Evolutionary conservation across 352 stramenopile species (phyloP).

Genomic region (Globisporangium orthogonon): DNA sequence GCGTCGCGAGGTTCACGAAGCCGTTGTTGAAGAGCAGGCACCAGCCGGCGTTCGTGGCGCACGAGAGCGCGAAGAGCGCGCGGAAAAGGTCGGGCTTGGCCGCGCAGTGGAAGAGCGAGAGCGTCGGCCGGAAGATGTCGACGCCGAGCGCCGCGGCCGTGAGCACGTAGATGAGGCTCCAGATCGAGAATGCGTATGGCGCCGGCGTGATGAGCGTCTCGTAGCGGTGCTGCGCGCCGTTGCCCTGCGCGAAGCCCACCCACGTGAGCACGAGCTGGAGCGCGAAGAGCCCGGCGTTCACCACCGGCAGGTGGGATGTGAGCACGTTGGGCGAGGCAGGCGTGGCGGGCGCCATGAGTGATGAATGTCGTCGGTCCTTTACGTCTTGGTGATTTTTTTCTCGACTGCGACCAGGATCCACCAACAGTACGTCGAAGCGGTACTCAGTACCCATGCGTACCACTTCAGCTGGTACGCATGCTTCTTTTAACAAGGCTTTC

Average conservation of each 20-base stretch:
- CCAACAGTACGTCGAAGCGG: too few relatives aligned
- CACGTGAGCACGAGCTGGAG: conserved; percentile 44
- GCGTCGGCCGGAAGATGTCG: conserved; percentile 40
- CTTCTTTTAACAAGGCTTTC: too few relatives aligned
- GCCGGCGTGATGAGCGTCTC: conserved; percentile 54
- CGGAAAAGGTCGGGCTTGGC: conserved; percentile 38
- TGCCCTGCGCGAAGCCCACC: conserved; percentile 22
- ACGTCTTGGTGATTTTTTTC: background rate
- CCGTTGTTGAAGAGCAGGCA: conserved; percentile 41
- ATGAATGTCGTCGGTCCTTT: background rate
- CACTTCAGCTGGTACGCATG: too few relatives aligned
- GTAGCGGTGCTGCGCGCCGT: conserved; percentile 21
- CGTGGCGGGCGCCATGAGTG: background rate
- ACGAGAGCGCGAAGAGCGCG: conserved; percentile 48
- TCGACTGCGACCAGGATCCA: background rate
- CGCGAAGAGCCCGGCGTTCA: conserved; percentile 50
- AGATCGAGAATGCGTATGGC: conserved; percentile 54
- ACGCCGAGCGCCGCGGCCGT: conserved; percentile 44
- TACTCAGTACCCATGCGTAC: too few relatives aligned
- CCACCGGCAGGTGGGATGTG: conserved; percentile 23
- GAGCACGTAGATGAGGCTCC: conserved; percentile 60
- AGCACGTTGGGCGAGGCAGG: conserved; percentile 1
- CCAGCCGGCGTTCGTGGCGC: conserved; percentile 41
- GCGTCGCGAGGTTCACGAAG: conserved; percentile 26
- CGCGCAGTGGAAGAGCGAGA: conserved; percentile 42